Conservation (phyloP, 257 asterid genomes). For the Solanum neorickii region DNA sequence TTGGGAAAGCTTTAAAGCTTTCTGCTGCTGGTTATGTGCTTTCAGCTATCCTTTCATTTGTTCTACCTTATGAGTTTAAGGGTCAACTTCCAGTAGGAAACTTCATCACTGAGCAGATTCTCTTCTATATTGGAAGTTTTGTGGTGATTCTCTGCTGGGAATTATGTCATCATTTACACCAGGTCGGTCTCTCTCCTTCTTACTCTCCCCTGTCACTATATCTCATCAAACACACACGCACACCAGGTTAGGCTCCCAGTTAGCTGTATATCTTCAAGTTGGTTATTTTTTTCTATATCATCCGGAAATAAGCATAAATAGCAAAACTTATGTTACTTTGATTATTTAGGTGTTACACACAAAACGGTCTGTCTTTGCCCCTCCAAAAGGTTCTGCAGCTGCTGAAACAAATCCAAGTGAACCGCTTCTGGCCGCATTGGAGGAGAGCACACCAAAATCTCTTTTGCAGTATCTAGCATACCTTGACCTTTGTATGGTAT, state of each 20-base stretch:
- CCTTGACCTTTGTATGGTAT: conserved; percentile 89
- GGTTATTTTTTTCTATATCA: neutral
- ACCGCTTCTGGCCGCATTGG: conserved; percentile 59
- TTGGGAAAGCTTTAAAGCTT: conserved; percentile 49
- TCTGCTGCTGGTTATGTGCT: conserved; percentile 43
- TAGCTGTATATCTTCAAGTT: neutral
- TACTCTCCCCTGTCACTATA: neutral
- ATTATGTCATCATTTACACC: conserved; percentile 65
- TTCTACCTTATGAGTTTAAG: conserved; percentile 37
- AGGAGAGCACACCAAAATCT: conserved; percentile 74
- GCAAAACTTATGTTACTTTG: neutral
- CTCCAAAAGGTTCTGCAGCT: conserved; percentile 96
- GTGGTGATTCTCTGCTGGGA: conserved; percentile 79
- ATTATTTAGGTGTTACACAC: conserved; percentile 63
- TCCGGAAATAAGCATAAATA: neutral
- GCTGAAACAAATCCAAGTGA: conserved; percentile 96
- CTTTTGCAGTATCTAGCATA: conserved; percentile 83
- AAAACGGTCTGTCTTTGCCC: conserved; percentile 80
- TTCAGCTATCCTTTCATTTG: conserved; percentile 34
- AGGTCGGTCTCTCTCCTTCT: conserved; percentile 28
- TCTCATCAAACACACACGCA: neutral
- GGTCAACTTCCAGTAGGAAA: conserved; percentile 30
- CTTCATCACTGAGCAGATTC: conserved; percentile 47
- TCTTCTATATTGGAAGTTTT: conserved; percentile 49
- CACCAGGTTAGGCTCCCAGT: neutral